Evolutionary conservation across 352 stramenopile species (phyloP), one percentile per base, ranked within the genome.

Genomic region (Phytopythium litorale): DNA sequence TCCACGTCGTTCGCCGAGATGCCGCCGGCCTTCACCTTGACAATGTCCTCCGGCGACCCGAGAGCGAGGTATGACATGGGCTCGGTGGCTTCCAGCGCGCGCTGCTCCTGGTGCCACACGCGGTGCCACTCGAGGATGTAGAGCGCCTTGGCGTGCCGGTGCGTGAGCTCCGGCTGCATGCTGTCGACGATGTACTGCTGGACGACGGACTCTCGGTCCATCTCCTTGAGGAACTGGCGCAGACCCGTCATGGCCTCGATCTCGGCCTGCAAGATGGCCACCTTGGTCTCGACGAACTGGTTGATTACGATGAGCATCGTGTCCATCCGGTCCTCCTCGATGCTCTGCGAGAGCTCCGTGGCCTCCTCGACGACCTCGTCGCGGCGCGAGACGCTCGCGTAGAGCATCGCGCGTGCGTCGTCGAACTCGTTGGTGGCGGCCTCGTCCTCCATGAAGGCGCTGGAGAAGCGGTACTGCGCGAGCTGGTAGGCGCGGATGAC

Each of bases 211-310:
- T 89, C 79, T 21, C 84, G 81, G 54, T 94, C 86, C 79, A 92
- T 87, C 15, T 74, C 73, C n/a, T 77, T 72, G 13, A 94, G 71
- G 35, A 89, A 78, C 38, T 69, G 69, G 58, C 90, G 80, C 59
- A 94, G 75, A 23, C 75, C 76, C 1, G 68, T 64, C 73, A 94
- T 85, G 11, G 69, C 80, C 40, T 92, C 83, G 60, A 94, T 92
- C 63, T 94, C 86, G 28, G 83, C 86, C 42, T 91, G 75, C 28
- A 94, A 60, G 54, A 92, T 92, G 12, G 83, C 79, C 51, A 89
- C 82, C 68, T 92, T 92, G 18, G 84, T 91, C 72, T 92, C 82
- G 19, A 95, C 79, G 63, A 93, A 95, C 73, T 95, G 84, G 19
- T 82, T 81, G 56, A 93, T 84, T 7, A 95, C 83, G 65, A 95